phyloP scores from a whole-genome alignment of 2,329 filamentous ascomycete species.

The Fusarium torreyae region DNA sequence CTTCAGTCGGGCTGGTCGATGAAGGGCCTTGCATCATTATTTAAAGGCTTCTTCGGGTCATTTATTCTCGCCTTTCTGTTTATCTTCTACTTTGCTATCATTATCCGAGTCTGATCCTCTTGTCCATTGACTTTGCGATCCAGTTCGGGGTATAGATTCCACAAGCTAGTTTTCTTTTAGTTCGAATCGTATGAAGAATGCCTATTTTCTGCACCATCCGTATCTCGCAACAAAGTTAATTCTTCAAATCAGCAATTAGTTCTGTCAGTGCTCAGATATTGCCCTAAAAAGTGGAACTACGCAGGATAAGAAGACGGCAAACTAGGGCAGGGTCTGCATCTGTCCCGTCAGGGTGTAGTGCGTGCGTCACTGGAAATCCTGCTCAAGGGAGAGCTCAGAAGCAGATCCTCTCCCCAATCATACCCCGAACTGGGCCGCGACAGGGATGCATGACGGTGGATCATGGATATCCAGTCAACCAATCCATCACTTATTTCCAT shows the following conservation, averaged over 20 bases:
- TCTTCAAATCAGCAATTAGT: background rate
- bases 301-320: background rate
- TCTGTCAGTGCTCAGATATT: background rate
- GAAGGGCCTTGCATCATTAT: background rate
- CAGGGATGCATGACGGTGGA: slow-evolving; percentile 5
- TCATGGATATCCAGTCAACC: background rate
- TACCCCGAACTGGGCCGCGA: background rate
- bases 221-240: background rate
- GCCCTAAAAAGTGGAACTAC: background rate
- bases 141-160: no score
- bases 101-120: background rate
- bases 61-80: slow-evolving; percentile 8
- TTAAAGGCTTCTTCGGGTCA: background rate
- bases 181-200: no score
- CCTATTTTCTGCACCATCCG: no score
- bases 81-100: slow-evolving; percentile 9
- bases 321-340: background rate
- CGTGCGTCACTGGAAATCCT: background rate
- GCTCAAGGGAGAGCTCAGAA: slow-evolving; percentile 3
- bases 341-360: background rate
- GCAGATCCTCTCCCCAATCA: background rate
- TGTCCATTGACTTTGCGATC: no score
- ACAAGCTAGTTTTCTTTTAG: no score
- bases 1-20: slow-evolving; percentile 3
- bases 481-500: slow-evolving; percentile 13